These are phyloP conservation scores for Penicillium aurantiogriseum DNA, from an alignment of 2,329 filamentous ascomycete species.

Conservation along the genomic window DNA sequence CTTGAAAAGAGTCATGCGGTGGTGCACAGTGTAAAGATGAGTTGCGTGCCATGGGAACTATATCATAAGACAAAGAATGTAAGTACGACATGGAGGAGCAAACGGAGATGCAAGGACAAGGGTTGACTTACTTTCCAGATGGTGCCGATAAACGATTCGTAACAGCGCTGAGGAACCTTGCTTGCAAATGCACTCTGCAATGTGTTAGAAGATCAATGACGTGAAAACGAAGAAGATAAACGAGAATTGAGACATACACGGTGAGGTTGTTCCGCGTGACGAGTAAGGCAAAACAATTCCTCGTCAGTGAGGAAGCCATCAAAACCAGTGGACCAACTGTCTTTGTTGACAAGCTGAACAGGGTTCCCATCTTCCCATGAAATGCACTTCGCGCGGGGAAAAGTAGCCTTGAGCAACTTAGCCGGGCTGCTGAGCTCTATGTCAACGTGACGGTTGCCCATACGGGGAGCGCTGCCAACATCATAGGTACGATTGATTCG, in stretches of 20 bases:
- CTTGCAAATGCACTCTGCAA: slow-evolving; percentile 49
- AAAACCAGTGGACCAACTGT: slow-evolving; percentile 51
- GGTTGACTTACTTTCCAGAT: slow-evolving; percentile 47
- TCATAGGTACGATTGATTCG: slow-evolving; percentile 38
- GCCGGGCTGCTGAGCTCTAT: slow-evolving; percentile 49
- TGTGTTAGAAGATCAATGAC: neutral
- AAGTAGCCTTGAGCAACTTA: slow-evolving; percentile 51
- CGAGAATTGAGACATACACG: slow-evolving; percentile 42
- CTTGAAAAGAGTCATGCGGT: slow-evolving; percentile 49
- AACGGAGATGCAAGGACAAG: neutral
- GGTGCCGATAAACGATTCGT: slow-evolving; percentile 53
- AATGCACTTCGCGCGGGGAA: slow-evolving; percentile 53
- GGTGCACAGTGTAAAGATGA: slow-evolving; percentile 46
- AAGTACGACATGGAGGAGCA: slow-evolving; percentile 5
- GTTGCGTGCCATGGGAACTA: slow-evolving; percentile 53
- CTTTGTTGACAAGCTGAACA: slow-evolving; percentile 34
- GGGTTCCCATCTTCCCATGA: slow-evolving; percentile 43
- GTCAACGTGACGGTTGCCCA: slow-evolving; percentile 50
- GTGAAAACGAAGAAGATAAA: neutral
- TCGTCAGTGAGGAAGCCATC: slow-evolving; percentile 52
- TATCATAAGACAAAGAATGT: neutral
- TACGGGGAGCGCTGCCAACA: slow-evolving; percentile 41
- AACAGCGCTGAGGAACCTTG: slow-evolving; percentile 53
- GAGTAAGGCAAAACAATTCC: slow-evolving; percentile 48
- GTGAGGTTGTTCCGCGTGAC: slow-evolving; percentile 50